Evolutionary conservation across 1,284 basidiomycete species (phyloP).

Genomic region (Moniliella sp.): DNA sequence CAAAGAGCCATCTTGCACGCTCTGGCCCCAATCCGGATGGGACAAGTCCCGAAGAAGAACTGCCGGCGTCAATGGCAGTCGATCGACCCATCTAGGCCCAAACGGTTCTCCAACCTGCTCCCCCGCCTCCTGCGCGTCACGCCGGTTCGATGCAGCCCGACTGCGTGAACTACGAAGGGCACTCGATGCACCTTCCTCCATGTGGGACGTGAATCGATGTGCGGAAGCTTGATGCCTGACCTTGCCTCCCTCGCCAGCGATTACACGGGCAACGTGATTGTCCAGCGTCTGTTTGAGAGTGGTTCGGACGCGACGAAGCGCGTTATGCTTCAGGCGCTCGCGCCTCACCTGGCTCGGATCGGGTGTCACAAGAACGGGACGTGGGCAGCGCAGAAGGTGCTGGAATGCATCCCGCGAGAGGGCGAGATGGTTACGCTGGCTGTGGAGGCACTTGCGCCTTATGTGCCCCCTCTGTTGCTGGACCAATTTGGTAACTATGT

Average conservation of each 20-base stretch:
- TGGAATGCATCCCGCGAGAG: too few relatives aligned
- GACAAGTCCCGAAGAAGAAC: too few relatives aligned
- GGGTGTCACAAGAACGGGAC: conserved; percentile 98
- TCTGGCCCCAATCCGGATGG: too few relatives aligned
- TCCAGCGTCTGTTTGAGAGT: conserved; percentile 87
- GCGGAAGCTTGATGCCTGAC: conserved; percentile 67
- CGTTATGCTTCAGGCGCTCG: conserved; percentile 75
- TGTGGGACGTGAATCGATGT: conserved; percentile 73
- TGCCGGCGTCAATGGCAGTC: too few relatives aligned
- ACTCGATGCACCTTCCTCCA: conserved; percentile 58
- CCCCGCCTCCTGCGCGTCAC: too few relatives aligned
- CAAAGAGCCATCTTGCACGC: too few relatives aligned
- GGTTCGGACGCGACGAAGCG: conserved; percentile 56
- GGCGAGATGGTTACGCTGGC: conserved; percentile 67
- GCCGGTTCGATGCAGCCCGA: conserved; percentile 67
- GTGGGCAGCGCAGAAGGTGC: conserved; percentile 89
- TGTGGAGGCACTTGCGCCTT: too few relatives aligned
- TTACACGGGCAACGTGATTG: conserved; percentile 90
- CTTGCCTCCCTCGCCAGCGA: conserved; percentile 65
- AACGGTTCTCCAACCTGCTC: too few relatives aligned
- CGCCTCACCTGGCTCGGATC: conserved; percentile 82
- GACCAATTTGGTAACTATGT: conserved; percentile 99
- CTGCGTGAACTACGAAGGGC: conserved; percentile 79
- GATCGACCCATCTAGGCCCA: too few relatives aligned
- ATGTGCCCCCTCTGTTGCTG: conserved; percentile 72